phyloP scores from a whole-genome alignment of 805 yeast genomes.

The Metschnikowia corniflorae region DNA sequence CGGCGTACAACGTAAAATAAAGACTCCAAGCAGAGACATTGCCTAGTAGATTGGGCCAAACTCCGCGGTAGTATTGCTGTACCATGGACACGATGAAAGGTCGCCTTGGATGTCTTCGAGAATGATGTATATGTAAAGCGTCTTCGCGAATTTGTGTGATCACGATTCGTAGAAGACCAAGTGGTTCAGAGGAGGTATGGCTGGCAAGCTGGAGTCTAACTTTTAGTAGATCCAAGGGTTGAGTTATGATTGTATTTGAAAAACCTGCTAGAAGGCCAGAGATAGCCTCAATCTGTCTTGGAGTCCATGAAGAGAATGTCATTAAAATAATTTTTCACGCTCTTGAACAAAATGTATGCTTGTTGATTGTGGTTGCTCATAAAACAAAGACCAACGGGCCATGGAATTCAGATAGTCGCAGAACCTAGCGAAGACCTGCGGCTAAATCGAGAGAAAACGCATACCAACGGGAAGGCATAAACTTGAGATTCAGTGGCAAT shows the following conservation, averaged over 20 bases:
- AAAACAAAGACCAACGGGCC: too few relatives aligned
- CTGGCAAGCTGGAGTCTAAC: constrained; percentile 68
- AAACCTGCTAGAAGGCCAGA: constrained; percentile 83
- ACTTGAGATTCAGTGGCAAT: too few relatives aligned
- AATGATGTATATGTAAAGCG: constrained; percentile 16
- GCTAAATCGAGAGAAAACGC: too few relatives aligned
- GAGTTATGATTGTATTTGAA: constrained; percentile 73
- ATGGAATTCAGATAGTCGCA: too few relatives aligned
- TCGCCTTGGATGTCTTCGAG: constrained; percentile 1
- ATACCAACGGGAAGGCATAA: too few relatives aligned
- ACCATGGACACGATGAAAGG: constrained; percentile 6
- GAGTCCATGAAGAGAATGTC: constrained; percentile 4
- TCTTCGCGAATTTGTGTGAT: constrained; percentile 20
- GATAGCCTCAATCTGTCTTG: constrained; percentile 49
- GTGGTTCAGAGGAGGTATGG: constrained; percentile 15
- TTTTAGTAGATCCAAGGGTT: constrained; percentile 86
- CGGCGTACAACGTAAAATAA: constrained; percentile 75
- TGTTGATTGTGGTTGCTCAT: too few relatives aligned
- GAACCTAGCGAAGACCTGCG: too few relatives aligned
- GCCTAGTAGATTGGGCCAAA: constrained; percentile 76
- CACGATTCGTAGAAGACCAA: constrained; percentile 20
- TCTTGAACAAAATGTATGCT: too few relatives aligned
- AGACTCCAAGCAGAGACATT: constrained; percentile 86
- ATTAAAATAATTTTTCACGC: too few relatives aligned
- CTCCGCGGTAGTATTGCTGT: constrained; percentile 60